A percentile compares a stretch with the other conserved stretches of the same genome.
These are phyloP conservation scores for Aureobasidium sp. DNA, from an alignment of 2,329 filamentous ascomycete genomes.

Conservation along the genomic window DNA sequence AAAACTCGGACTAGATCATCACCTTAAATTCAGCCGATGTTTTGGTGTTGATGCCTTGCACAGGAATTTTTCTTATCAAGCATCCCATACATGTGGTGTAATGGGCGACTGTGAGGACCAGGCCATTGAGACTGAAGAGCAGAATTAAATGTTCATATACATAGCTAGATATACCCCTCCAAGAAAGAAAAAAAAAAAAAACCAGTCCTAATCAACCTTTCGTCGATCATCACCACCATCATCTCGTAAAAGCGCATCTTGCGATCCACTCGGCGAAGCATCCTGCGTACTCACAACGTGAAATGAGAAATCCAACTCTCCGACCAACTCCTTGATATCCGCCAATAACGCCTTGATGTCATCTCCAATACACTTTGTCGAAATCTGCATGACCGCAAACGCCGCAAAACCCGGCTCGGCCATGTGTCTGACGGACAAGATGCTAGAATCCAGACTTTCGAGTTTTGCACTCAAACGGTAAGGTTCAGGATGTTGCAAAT, in stretches of 20 bases:
- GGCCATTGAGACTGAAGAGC: too few relatives aligned
- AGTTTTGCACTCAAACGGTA: slow-evolving; percentile 56
- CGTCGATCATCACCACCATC: not conserved
- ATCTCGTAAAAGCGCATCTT: not conserved
- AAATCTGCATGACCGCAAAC: slow-evolving; percentile 69
- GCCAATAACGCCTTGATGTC: slow-evolving; percentile 58
- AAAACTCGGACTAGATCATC: too few relatives aligned
- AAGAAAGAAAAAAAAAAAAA: too few relatives aligned
- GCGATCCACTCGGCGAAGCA: not conserved
- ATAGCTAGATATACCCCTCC: too few relatives aligned
- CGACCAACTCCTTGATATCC: slow-evolving; percentile 59
- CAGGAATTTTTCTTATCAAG: too few relatives aligned
- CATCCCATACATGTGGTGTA: too few relatives aligned
- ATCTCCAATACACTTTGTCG: slow-evolving; percentile 60
- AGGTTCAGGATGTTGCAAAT: slow-evolving; percentile 56
- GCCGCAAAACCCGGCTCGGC: slow-evolving; percentile 66
- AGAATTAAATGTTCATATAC: too few relatives aligned
- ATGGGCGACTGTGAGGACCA: too few relatives aligned
- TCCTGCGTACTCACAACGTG: slow-evolving; percentile 43
- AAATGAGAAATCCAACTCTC: slow-evolving; percentile 69
- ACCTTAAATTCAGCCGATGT: too few relatives aligned
- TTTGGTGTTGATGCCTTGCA: too few relatives aligned
- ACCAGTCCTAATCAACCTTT: not conserved
- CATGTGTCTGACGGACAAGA: slow-evolving; percentile 58
- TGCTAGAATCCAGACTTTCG: slow-evolving; percentile 52